These are phyloP conservation scores for Colletotrichum liriopes DNA, from an alignment of 2,329 filamentous ascomycete species.

Conservation along the genomic window DNA sequence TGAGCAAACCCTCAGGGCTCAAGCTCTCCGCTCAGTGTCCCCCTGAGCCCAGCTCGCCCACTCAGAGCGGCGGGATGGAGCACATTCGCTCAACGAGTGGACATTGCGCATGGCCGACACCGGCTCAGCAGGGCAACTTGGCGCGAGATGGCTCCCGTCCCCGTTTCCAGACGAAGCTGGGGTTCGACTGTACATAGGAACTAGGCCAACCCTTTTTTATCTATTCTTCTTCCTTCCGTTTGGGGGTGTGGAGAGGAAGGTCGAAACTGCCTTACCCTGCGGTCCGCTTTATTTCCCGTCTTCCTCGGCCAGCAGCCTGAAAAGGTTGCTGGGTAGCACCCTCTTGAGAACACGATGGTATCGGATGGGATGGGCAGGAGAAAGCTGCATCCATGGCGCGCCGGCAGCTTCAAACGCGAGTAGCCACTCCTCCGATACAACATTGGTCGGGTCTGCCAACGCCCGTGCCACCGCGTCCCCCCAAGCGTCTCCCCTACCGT, in stretches of 20 bases:
- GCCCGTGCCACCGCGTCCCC: conserved; percentile 26
- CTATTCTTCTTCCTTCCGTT: background rate
- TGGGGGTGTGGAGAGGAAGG: background rate
- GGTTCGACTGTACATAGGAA: background rate
- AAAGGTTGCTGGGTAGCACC: background rate
- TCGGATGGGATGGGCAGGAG: background rate
- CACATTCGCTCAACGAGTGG: conserved; percentile 13
- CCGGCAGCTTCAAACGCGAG: conserved; percentile 34
- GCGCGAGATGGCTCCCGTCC: conserved; percentile 15
- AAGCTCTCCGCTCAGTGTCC: background rate
- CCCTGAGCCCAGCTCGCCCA: background rate
- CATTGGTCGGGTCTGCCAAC: conserved; percentile 34
- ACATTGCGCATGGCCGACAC: conserved; percentile 32
- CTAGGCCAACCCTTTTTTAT: background rate
- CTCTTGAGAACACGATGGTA: background rate
- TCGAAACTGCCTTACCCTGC: conserved; percentile 1
- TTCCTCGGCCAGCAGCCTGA: background rate
- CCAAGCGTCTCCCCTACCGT: conserved; percentile 23
- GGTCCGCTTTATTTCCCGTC: background rate
- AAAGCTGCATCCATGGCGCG: conserved; percentile 20
- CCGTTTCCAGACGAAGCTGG: conserved; percentile 11
- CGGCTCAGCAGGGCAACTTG: conserved; percentile 33
- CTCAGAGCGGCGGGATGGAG: background rate
- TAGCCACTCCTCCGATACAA: conserved; percentile 37
- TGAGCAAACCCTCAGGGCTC: background rate